Percentiles rank a stretch among this genome's conserved stretches.
phyloP scores from a whole-genome alignment of 805 yeast species.

The Sugiyamaella marilandica region DNA sequence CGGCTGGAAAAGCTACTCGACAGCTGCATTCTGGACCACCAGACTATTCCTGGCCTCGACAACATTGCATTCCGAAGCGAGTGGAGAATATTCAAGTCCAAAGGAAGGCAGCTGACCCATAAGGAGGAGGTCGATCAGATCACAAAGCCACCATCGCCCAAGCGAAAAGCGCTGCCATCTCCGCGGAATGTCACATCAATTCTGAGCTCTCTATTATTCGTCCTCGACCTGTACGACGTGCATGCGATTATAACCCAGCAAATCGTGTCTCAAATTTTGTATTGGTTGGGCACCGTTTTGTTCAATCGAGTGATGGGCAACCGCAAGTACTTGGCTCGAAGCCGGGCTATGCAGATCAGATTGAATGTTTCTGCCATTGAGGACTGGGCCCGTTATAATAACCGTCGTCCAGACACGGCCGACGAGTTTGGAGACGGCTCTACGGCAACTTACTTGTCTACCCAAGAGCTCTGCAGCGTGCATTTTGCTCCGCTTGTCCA shows the following conservation, averaged over 20 bases:
- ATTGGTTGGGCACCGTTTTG: conserved; percentile 66
- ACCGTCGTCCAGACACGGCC: conserved; percentile 42
- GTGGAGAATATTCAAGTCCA: conserved; percentile 56
- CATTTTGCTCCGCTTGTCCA: conserved; percentile 73
- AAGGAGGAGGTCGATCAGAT: conserved; percentile 71
- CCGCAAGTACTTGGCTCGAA: conserved; percentile 68
- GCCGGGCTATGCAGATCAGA: conserved; percentile 84
- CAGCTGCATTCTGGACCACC: conserved; percentile 51
- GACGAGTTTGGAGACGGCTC: conserved; percentile 21
- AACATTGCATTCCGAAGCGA: conserved; percentile 71
- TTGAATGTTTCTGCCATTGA: conserved; percentile 81
- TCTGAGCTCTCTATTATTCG: conserved; percentile 81
- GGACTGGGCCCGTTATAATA: conserved; percentile 84
- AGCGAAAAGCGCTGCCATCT: conserved; percentile 79
- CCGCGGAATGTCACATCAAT: conserved; percentile 83
- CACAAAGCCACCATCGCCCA: conserved; percentile 79
- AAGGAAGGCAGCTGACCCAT: conserved; percentile 45
- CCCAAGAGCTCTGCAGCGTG: conserved; percentile 58
- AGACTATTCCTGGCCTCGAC: conserved; percentile 77
- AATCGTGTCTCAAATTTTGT: conserved; percentile 69
- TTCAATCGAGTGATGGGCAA: conserved; percentile 69
- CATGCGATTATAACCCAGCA: conserved; percentile 76
- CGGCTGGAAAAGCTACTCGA: conserved; percentile 33
- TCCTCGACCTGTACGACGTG: conserved; percentile 73
- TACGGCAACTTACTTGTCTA: conserved; percentile 46